Base-by-base conservation (phyloP, 139 green algal species). In the Coccomyxa sp. region DNA sequence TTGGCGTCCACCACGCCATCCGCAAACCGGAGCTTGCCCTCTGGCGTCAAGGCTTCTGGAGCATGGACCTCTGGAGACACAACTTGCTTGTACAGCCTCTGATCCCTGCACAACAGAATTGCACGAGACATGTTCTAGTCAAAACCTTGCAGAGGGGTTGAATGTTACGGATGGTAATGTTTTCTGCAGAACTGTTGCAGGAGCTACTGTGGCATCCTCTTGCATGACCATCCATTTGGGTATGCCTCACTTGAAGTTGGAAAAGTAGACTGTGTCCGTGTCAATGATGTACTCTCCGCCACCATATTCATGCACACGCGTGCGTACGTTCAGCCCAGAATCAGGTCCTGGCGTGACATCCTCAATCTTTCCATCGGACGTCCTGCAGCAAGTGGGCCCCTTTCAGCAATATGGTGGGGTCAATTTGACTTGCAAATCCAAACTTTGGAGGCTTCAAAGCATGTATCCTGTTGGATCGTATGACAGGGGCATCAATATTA, bases 241-340 rank as follows among this genome's bases (percentile, higher is more conserved):
- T 23, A 27, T 31, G n/a, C 10, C 86, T 79, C 51, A 87, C 86
- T 82, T 89, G 84, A 95, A 95, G 85, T 97, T 96, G 60, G 85
- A 90, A 9, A 81, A 63, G 71, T 59, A 76, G 18, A 84, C 78
- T 13, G 51, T 18, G 71, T 80, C 60, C 21, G 17, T 9, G 3
- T 21, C 76, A 17, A 94, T 17, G 16, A 84, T 67, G 78, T 88
- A 92, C 0, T 91, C 88, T n/a, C 88, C 91, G 27, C 93, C 92
- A 32, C 91, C 91, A 77, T 94, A 94, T 83, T 94, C 91, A 81
- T 94, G 89, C 82, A 96, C 93, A 0, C 88, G 87, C 0, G 92
- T 96, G 45, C 92, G 89, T 57, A 94, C 91, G 82, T 95, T 94
- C 75, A 95, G 88, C 57, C 87, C 90, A 31, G 71, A 83, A 25